A percentile compares a stretch with the other conserved stretches of the same genome.
Evolutionary conservation across 805 yeast species (phyloP).

Genomic region (Lachancea meyersii): DNA sequence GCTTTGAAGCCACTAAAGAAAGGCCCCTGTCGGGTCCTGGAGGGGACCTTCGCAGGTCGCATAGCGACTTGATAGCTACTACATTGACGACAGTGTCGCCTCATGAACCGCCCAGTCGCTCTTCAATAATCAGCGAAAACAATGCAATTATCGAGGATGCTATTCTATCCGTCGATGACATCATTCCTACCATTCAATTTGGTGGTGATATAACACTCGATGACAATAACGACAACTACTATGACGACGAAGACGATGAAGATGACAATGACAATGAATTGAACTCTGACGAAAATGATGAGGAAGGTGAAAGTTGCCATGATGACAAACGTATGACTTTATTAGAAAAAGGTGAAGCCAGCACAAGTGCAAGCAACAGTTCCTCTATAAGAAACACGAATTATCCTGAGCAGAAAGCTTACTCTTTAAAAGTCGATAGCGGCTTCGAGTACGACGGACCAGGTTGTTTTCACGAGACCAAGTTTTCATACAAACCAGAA

Average conservation of each 20-base stretch:
- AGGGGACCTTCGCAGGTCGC: not conserved
- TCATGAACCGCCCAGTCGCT: conserved; percentile 25
- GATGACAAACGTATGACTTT: conserved; percentile 12
- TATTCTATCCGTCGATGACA: conserved; percentile 43
- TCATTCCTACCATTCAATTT: conserved; percentile 8
- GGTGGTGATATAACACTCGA: conserved; percentile 7
- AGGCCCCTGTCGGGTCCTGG: not conserved
- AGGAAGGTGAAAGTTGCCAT: conserved; percentile 32
- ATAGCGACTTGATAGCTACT: conserved; percentile 2
- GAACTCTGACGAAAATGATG: conserved; percentile 18
- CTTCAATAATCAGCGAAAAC: conserved; percentile 19
- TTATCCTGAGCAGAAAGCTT: conserved; percentile 17
- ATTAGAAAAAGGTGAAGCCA: not conserved
- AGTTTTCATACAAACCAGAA: conserved; percentile 39
- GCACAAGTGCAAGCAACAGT: conserved; percentile 18
- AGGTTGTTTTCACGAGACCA: conserved; percentile 52
- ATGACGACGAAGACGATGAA: not conserved
- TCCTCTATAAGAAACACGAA: conserved; percentile 15
- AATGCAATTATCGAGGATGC: conserved; percentile 31
- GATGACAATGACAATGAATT: conserved; percentile 16
- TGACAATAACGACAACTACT: not conserved
- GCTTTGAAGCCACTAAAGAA: not conserved
- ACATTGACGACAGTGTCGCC: not conserved
- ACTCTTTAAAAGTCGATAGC: conserved; percentile 36
- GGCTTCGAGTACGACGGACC: conserved; percentile 58